These are phyloP conservation scores for Neurospora sp. DNA, from an alignment of 495 filamentous ascomycete species.

Conservation along the genomic window DNA sequence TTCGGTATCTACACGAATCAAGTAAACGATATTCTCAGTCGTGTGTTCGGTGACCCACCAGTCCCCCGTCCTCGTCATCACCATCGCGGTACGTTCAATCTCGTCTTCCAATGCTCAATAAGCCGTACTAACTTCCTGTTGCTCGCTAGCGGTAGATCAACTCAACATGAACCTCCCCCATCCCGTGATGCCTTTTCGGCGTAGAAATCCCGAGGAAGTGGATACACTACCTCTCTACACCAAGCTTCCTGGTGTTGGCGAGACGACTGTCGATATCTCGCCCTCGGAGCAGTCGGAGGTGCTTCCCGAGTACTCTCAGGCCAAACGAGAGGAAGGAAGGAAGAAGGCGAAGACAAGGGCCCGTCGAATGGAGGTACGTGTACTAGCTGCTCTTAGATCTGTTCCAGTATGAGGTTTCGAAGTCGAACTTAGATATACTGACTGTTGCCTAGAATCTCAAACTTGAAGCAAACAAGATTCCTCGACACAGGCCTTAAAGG, in stretches of 20 bases:
- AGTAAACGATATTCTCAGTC: no score
- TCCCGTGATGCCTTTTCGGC: not conserved
- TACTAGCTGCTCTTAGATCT: not conserved
- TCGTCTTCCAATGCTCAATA: no score
- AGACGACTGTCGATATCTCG: not conserved
- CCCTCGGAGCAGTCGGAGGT: not conserved
- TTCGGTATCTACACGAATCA: no score
- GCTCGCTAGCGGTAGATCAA: no score
- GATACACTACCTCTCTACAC: not conserved
- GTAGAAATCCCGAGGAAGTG: not conserved
- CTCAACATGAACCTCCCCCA: no score
- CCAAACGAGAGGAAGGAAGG: not conserved
- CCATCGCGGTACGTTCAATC: no score
- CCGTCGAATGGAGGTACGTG: not conserved
- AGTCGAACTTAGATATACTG: not conserved
- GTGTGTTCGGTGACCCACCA: no score
- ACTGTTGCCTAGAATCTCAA: not conserved
- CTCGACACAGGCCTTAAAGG: not conserved
- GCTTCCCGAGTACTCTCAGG: not conserved
- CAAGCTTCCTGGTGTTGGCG: not conserved
- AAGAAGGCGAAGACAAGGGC: no score
- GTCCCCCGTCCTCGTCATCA: no score
- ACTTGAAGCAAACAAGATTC: not conserved
- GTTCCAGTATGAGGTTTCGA: not conserved
- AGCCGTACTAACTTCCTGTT: no score